Evolutionary conservation across 805 yeast genomes (phyloP).

Genomic region (Kazachstania martiniae): DNA sequence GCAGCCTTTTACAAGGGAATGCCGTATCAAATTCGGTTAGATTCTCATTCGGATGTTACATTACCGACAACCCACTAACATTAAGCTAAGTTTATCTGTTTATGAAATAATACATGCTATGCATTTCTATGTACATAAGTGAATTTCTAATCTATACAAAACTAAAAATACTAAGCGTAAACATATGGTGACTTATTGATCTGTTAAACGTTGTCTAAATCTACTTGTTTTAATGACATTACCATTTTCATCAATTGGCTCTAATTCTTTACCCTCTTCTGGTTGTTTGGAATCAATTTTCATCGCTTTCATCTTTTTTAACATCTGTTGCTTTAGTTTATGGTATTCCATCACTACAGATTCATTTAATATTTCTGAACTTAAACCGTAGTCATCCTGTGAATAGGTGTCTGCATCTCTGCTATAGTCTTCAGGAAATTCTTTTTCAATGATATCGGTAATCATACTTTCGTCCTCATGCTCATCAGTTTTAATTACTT

Average conservation of each 20-base stretch:
- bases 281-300: neutral
- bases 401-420: conserved; percentile 18
- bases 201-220: conserved; percentile 46
- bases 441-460: conserved; percentile 23
- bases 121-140: no score
- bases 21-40: no score
- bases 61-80: no score
- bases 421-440: conserved; percentile 16
- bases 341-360: conserved; percentile 49
- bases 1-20: no score
- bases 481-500: conserved; percentile 13
- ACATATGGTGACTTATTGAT: neutral
- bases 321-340: conserved; percentile 39
- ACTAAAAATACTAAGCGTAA: no score
- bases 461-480: conserved; percentile 14
- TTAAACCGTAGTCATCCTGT: conserved; percentile 10
- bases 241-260: conserved; percentile 58
- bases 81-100: no score
- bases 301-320: conserved; percentile 26
- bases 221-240: conserved; percentile 51
- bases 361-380: conserved; percentile 30
- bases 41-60: no score
- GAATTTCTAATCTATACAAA: no score
- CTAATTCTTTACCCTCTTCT: conserved; percentile 45
- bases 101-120: no score